phyloP scores from a whole-genome alignment of 805 yeast genomes.

The Martiniozyma abietophila region DNA sequence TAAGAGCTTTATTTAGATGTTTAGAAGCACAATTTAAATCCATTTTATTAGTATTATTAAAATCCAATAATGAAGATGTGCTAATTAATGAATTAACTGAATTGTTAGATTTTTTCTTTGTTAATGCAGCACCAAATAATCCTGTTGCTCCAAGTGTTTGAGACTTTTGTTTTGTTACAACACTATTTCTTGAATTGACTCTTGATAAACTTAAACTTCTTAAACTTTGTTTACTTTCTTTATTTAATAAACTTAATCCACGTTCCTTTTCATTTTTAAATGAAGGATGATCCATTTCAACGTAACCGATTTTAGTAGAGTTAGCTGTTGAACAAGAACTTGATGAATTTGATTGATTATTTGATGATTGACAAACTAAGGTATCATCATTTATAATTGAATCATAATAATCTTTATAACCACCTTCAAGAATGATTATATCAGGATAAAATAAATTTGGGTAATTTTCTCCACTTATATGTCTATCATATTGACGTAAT shows the following conservation, averaged over 20 bases:
- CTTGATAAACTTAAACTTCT: constrained; percentile 10
- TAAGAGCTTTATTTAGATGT: too few relatives aligned
- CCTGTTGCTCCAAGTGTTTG: too few relatives aligned
- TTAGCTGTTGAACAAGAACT: too few relatives aligned
- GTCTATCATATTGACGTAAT: constrained; percentile 78
- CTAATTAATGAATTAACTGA: constrained; percentile 12
- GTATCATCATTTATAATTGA: constrained; percentile 22
- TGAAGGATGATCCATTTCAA: constrained; percentile 72
- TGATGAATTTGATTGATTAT: too few relatives aligned
- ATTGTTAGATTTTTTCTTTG: too few relatives aligned
- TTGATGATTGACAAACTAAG: too few relatives aligned
- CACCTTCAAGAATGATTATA: constrained; percentile 81
- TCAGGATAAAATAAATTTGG: constrained; percentile 85
- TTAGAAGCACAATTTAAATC: constrained; percentile 5
- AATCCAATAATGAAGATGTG: constrained; percentile 18
- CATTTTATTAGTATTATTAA: constrained; percentile 14
- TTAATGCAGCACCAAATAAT: too few relatives aligned
- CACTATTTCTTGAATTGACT: constrained; percentile 11
- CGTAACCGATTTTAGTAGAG: constrained; percentile 57
- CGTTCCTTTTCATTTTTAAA: constrained; percentile 35
- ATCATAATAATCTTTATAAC: constrained; percentile 73
- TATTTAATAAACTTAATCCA: constrained; percentile 32
- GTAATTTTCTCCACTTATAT: constrained; percentile 49
- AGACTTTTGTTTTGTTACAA: too few relatives aligned
- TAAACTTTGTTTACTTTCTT: constrained; percentile 25